Evolutionary conservation across 164 flowering plant species (phyloP).

Genomic region (Chloranthus sessilifolius): DNA sequence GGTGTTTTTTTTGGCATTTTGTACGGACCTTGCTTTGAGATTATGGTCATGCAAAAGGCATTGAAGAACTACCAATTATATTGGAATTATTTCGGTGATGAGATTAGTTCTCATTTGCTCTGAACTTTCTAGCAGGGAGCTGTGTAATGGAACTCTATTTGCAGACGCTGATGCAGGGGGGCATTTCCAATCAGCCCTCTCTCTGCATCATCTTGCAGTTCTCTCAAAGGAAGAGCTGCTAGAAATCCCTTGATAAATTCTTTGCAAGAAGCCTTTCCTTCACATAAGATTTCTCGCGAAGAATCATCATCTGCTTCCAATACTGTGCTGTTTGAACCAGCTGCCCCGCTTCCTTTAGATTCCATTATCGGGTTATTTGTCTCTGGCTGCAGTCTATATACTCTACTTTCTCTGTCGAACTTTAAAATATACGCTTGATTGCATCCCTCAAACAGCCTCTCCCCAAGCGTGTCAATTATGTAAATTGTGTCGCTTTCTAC

Average conservation of each 20-base stretch:
- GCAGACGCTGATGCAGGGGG: conserved; percentile 32
- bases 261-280: conserved; percentile 50
- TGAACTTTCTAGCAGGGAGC: background rate
- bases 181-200: conserved; percentile 20
- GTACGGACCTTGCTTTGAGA: no score
- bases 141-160: conserved; percentile 53
- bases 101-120: no score
- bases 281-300: conserved; percentile 21
- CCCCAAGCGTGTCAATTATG: conserved; percentile 55
- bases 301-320: background rate
- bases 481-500: conserved; percentile 37
- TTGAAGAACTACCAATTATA: no score
- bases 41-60: no score
- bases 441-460: conserved; percentile 50
- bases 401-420: conserved; percentile 33
- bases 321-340: background rate
- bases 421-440: conserved; percentile 42
- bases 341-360: background rate
- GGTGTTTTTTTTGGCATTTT: no score
- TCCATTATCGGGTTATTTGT: background rate
- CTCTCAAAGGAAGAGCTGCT: conserved; percentile 45
- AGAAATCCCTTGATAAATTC: conserved; percentile 58
- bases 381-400: conserved; percentile 13
- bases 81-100: no score
- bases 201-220: conserved; percentile 32